Evolutionary conservation across 1,139 yeast species (phyloP).

Genomic region (Candida mesenterica): DNA sequence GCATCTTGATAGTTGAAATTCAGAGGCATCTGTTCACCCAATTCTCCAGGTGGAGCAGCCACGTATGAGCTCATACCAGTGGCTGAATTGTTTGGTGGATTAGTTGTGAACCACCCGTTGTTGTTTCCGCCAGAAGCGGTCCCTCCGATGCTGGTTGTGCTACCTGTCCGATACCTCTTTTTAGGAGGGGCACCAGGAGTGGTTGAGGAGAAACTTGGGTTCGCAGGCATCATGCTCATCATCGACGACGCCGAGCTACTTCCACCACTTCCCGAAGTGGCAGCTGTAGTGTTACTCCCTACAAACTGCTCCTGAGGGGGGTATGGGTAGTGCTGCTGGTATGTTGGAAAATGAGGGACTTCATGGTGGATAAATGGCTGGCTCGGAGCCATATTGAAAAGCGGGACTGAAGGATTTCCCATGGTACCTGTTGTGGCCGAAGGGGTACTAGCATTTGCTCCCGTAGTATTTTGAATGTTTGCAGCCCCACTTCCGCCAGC

Average conservation of each 20-base stretch:
- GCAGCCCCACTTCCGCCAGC: not conserved
- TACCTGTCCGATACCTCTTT: conserved; percentile 7
- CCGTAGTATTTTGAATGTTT: not conserved
- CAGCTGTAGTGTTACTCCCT: not conserved
- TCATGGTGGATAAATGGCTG: conserved; percentile 7
- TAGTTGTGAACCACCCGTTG: not conserved
- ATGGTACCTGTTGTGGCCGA: not conserved
- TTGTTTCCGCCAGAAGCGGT: not conserved
- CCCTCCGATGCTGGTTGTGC: conserved; percentile 2
- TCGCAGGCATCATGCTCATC: conserved; percentile 3
- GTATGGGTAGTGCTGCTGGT: conserved; percentile 9
- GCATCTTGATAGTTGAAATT: not conserved
- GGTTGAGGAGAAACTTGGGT: not conserved
- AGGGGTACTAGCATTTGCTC: not conserved
- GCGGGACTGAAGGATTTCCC: not conserved
- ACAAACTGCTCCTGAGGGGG: conserved; percentile 11
- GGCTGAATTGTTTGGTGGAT: conserved; percentile 2
- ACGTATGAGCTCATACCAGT: conserved; percentile 5
- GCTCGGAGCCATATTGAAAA: not conserved
- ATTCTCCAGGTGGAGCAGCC: conserved; percentile 6
- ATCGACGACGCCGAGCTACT: conserved; percentile 1
- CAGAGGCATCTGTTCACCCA: conserved; percentile 5
- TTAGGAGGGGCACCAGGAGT: conserved; percentile 3
- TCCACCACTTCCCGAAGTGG: not conserved
- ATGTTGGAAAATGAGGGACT: conserved; percentile 8